phyloP scores from a whole-genome alignment of 1,284 basidiomycete species.

The Cryptococcus amylolentus region DNA sequence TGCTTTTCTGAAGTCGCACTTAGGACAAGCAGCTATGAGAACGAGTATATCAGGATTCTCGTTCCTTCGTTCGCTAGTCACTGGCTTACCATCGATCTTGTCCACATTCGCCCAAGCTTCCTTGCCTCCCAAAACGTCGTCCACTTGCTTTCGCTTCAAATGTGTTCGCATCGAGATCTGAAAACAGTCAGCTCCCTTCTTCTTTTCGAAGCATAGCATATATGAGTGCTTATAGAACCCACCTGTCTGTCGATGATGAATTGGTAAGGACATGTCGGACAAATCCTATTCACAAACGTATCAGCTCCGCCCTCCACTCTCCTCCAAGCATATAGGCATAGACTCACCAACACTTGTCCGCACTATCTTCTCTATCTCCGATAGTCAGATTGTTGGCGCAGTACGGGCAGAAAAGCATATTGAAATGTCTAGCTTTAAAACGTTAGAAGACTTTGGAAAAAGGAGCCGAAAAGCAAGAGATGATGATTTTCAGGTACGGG shows the following conservation, averaged over 20 bases:
- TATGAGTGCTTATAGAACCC: constrained; percentile 13
- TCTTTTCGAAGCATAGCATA: background rate
- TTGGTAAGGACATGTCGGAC: constrained; percentile 91
- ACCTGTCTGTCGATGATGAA: constrained; percentile 81
- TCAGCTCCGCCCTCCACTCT: background rate
- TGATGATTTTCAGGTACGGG: background rate
- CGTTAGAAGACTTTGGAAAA: no score
- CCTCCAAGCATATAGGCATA: background rate
- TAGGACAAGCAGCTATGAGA: constrained; percentile 70
- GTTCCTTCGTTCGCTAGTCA: background rate
- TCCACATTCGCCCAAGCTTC: constrained; percentile 96
- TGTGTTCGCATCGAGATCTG: constrained; percentile 81
- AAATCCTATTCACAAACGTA: constrained; percentile 63
- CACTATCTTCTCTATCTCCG: constrained; percentile 40
- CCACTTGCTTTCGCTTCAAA: constrained; percentile 78
- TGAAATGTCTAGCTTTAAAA: background rate
- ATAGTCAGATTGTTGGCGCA: constrained; percentile 90
- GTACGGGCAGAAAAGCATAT: constrained; percentile 90
- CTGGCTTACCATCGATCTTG: constrained; percentile 66
- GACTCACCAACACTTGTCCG: constrained; percentile 47
- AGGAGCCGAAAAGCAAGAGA: background rate
- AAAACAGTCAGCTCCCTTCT: background rate
- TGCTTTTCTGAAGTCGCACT: constrained; percentile 82
- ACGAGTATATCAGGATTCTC: no score
- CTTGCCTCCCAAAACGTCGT: constrained; percentile 90